Conservation (phyloP, 2,329 filamentous ascomycete genomes). For the Scytalidium lignicola region DNA sequence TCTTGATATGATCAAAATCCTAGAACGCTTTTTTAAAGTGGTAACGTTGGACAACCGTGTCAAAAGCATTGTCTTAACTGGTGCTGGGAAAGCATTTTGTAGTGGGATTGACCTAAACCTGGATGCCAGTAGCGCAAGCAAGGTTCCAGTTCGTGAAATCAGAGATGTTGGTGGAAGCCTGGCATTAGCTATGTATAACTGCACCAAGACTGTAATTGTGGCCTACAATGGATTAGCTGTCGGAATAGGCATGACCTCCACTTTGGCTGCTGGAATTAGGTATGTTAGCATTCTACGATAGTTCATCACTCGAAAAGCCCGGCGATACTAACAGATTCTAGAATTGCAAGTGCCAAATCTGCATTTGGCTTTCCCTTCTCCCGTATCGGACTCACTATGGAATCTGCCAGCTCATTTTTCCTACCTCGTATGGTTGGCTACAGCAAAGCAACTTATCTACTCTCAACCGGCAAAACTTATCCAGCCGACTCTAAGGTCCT, state of each 20-base stretch:
- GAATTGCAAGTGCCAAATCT: constrained; percentile 46
- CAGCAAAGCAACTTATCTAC: constrained; percentile 55
- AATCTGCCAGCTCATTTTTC: constrained; percentile 66
- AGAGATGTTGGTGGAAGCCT: constrained; percentile 46
- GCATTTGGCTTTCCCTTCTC: constrained; percentile 70
- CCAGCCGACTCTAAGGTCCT: constrained; percentile 43
- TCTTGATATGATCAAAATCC: constrained; percentile 52
- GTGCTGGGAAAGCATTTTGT: constrained; percentile 46
- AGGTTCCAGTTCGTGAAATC: constrained; percentile 3
- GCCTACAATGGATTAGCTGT: constrained; percentile 54
- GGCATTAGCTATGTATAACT: constrained; percentile 47
- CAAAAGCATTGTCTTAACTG: constrained; percentile 46
- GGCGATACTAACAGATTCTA: neutral
- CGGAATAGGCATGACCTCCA: constrained; percentile 55
- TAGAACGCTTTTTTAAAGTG: constrained; percentile 46
- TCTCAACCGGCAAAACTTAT: constrained; percentile 61
- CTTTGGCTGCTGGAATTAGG: constrained; percentile 43
- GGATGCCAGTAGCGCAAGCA: neutral
- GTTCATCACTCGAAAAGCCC: neutral
- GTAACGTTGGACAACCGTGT: constrained; percentile 48
- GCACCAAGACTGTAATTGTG: constrained; percentile 50
- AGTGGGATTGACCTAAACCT: constrained; percentile 33
- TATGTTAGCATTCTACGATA: neutral
- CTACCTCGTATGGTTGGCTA: constrained; percentile 63
- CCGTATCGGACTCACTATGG: constrained; percentile 63